These are phyloP conservation scores for Neophaeococcomyces mojaviensis DNA, from an alignment of 2,329 filamentous ascomycete species.

Conservation along the genomic window DNA sequence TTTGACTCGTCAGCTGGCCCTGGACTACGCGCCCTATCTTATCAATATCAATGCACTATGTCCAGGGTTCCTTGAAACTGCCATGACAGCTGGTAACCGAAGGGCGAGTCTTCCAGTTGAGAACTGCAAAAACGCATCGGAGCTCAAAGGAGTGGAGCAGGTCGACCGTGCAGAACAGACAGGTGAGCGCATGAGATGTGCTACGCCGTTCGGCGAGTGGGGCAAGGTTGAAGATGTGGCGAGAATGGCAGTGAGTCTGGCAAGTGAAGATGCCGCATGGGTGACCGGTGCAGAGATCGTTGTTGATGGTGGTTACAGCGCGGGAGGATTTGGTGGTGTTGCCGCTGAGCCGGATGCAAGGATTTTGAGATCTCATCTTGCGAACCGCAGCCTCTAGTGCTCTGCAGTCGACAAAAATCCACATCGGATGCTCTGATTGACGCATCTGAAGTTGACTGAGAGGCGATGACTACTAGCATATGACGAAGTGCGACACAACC, in stretches of 20 bases:
- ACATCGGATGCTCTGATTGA: too few relatives aligned
- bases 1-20: slow-evolving; percentile 35
- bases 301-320: slow-evolving; percentile 39
- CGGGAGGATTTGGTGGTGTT: background rate
- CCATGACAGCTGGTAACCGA: slow-evolving; percentile 16
- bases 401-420: too few relatives aligned
- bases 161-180: background rate
- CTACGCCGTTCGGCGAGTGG: slow-evolving; percentile 24
- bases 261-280: slow-evolving; percentile 41
- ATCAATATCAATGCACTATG: slow-evolving; percentile 36
- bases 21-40: slow-evolving; percentile 28
- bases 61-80: slow-evolving; percentile 33
- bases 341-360: too few relatives aligned
- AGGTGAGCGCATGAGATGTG: background rate
- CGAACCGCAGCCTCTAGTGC: too few relatives aligned
- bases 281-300: slow-evolving; percentile 39
- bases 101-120: too few relatives aligned
- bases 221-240: slow-evolving; percentile 31
- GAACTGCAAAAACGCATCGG: too few relatives aligned
- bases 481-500: too few relatives aligned
- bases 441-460: too few relatives aligned
- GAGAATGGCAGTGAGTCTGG: slow-evolving; percentile 37
- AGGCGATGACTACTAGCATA: too few relatives aligned
- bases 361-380: too few relatives aligned
- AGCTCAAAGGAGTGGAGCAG: too few relatives aligned